A percentile compares a stretch with the other conserved stretches of the same genome.
phyloP scores from a whole-genome alignment of 768 basidiomycete genomes.

The Trametes maxima region DNA sequence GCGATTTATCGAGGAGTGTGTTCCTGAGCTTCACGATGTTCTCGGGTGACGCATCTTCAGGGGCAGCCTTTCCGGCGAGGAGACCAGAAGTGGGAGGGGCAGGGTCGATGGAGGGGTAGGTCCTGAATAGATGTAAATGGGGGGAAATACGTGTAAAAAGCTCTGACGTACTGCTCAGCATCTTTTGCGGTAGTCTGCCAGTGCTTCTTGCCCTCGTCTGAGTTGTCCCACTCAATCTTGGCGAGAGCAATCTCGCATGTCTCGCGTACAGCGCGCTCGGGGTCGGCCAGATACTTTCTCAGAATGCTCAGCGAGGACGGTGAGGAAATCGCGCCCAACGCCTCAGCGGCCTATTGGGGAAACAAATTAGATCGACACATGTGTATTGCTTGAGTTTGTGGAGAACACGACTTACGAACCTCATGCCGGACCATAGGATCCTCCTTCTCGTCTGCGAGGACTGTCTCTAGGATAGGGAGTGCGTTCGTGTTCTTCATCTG shows the following conservation, averaged over 20 bases:
- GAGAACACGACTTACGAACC: constrained; percentile 44
- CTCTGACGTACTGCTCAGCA: constrained; percentile 19
- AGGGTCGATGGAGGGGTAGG: constrained; percentile 86
- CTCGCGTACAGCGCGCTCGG: constrained; percentile 79
- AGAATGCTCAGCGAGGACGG: constrained; percentile 67
- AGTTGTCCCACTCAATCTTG: constrained; percentile 92
- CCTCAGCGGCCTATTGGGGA: constrained; percentile 84
- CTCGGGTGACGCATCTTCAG: constrained; percentile 49
- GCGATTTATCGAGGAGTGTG: constrained; percentile 62
- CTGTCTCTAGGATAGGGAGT: constrained; percentile 74
- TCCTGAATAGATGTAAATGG: constrained; percentile 39
- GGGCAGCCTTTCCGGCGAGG: constrained; percentile 53
- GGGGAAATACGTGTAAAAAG: neutral
- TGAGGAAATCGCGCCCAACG: constrained; percentile 91
- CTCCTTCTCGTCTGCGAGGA: constrained; percentile 68
- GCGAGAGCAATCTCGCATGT: constrained; percentile 97
- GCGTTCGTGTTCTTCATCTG: constrained; percentile 80
- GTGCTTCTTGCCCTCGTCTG: constrained; percentile 66
- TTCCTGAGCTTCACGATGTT: constrained; percentile 57
- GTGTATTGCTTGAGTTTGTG: neutral
- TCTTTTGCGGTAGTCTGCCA: constrained; percentile 9
- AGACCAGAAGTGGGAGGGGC: constrained; percentile 78
- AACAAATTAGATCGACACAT: neutral
- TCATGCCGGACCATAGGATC: constrained; percentile 99
- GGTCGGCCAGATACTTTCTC: constrained; percentile 68